A percentile compares a stretch with the other conserved stretches of the same genome.
Conservation (phyloP, 2,329 filamentous ascomycete genomes). For the Talaromyces sp. region DNA sequence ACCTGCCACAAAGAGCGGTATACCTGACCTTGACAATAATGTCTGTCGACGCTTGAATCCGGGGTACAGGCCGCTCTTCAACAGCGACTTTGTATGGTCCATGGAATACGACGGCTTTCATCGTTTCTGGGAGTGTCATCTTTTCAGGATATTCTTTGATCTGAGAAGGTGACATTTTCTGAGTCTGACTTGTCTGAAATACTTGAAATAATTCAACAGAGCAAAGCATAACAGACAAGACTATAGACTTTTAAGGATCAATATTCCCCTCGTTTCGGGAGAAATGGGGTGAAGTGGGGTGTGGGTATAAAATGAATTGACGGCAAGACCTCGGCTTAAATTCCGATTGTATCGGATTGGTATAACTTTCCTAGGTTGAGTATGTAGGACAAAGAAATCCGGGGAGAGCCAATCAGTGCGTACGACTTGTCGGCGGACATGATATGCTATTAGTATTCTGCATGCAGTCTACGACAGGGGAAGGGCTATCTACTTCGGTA, state of each 20-base stretch:
- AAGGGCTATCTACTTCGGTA: background rate
- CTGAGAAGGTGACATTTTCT: no score
- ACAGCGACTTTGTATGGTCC: conserved; percentile 72
- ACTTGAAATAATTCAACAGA: background rate
- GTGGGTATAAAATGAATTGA: background rate
- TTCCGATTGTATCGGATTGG: background rate
- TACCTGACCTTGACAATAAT: conserved; percentile 80
- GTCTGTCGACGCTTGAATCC: conserved; percentile 68
- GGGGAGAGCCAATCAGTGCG: no score
- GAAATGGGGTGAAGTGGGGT: conserved; percentile 5
- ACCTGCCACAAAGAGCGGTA: conserved; percentile 87
- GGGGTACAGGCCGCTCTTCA: conserved; percentile 76
- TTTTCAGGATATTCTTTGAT: background rate
- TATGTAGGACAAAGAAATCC: background rate
- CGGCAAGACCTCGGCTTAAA: background rate
- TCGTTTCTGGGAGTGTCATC: conserved; percentile 38
- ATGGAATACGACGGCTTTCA: conserved; percentile 89
- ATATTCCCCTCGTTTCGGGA: conserved; percentile 1
- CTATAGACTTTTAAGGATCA: background rate
- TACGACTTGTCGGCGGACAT: background rate
- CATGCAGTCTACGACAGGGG: background rate
- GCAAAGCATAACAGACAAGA: background rate
- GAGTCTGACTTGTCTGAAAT: background rate
- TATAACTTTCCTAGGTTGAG: background rate
- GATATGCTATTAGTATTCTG: background rate